These are phyloP conservation scores for Pichia sp. DNA, from an alignment of 1,139 yeast genomes.

Conservation along the genomic window DNA sequence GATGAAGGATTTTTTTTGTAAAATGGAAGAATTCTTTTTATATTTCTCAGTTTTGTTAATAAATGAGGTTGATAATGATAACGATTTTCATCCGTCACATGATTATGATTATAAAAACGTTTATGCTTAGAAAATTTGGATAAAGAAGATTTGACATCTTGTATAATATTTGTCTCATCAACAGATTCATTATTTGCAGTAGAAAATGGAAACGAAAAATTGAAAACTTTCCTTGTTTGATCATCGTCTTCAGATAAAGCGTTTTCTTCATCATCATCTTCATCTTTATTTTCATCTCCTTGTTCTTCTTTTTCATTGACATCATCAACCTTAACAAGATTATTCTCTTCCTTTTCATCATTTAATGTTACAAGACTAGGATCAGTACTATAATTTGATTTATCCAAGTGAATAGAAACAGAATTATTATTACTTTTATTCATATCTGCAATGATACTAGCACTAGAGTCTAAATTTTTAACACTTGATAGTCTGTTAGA, in stretches of 20 bases:
- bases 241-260: background rate
- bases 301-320: constrained; percentile 14
- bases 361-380: background rate
- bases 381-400: too few relatives aligned
- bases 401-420: too few relatives aligned
- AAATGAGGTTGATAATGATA: background rate
- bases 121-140: background rate
- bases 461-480: too few relatives aligned
- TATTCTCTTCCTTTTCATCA: background rate
- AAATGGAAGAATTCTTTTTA: constrained; percentile 2
- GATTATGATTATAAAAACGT: background rate
- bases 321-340: constrained; percentile 12
- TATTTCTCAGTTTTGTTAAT: constrained; percentile 2
- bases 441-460: too few relatives aligned
- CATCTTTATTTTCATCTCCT: constrained; percentile 9
- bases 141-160: background rate
- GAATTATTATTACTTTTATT: too few relatives aligned
- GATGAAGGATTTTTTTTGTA: background rate
- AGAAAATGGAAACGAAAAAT: constrained; percentile 13
- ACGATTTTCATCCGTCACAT: background rate
- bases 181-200: constrained; percentile 14
- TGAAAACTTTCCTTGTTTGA: constrained; percentile 9
- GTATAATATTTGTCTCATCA: background rate
- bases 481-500: too few relatives aligned
- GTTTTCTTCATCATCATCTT: background rate